Conservation (phyloP, 176 grass and related monocot genomes). For the Oryza glumipatula region DNA sequence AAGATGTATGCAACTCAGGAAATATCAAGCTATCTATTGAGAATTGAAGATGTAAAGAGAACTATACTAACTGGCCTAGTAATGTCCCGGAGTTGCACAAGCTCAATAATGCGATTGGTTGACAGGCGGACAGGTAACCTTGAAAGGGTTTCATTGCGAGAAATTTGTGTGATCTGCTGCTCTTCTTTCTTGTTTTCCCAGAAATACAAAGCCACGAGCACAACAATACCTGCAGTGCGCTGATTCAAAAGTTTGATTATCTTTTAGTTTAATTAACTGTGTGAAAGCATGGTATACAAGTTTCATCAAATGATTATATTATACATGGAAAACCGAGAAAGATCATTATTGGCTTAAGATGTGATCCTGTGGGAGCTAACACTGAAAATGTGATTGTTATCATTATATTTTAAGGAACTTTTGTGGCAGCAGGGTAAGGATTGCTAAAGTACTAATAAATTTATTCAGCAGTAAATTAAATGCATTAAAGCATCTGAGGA, state of each 20-base stretch:
- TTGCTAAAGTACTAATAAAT: not conserved
- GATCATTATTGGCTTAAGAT: not conserved
- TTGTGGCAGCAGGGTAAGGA: not conserved
- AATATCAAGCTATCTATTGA: not conserved
- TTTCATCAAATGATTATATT: conserved; percentile 13
- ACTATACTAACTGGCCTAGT: conserved; percentile 87
- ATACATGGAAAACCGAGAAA: not conserved
- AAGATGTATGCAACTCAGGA: not conserved
- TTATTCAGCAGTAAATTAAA: conserved; percentile 4
- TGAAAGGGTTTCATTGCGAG: conserved; percentile 89
- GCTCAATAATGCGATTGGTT: conserved; percentile 84
- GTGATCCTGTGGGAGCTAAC: not conserved
- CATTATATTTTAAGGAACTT: conserved; percentile 2
- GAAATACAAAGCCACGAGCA: conserved; percentile 82
- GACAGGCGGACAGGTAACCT: conserved; percentile 88
- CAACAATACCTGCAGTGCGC: conserved; percentile 86
- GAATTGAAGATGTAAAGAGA: conserved; percentile 38
- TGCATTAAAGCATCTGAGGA: conserved; percentile 2
- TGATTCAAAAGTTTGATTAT: conserved; percentile 86
- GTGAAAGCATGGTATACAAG: not conserved
- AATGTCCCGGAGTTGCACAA: conserved; percentile 85
- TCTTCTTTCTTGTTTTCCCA: conserved; percentile 99
- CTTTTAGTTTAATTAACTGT: conserved; percentile 20
- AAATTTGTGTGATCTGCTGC: conserved; percentile 89
- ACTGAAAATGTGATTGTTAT: conserved; percentile 6